Base-by-base conservation (phyloP, 1,284 basidiomycete genomes). In the Puccinia novopanici region DNA sequence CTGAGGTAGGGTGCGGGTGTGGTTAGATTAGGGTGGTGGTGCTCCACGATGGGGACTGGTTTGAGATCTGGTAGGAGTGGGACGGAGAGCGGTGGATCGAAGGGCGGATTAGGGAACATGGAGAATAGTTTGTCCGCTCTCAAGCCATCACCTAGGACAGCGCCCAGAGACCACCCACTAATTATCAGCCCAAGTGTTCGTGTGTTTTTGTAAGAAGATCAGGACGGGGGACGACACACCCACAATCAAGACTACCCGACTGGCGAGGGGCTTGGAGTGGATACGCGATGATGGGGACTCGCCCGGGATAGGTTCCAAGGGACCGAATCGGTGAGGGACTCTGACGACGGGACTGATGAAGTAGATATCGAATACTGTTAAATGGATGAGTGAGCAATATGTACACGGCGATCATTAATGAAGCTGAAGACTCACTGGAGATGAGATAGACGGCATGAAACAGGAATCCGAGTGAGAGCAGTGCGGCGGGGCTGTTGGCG, bases 121-220 rank as follows among this genome's bases (percentile, higher is more conserved):
- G 89, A 89, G 84, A 93, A 92, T 9, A 94, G 85, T 48, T 93
- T 89, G 85, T 95, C 93, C 0, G 93, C 93, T 34, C 94, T 89
- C 12, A 95, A 88, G 1, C 92, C 92, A 83, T 94, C 92, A 75
- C 90, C 93, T 93, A 75, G 17, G 37, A 81, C 6, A 34, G 34
- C 22, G 8, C 10, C 40, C 24, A 42, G 24, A 45, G 0, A 55
- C 19, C 8, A 76, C n/a, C n/a, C n/a, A 48, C 37, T 24, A 42
- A n/a, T n/a, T n/a, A 63, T 34, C 65, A 24, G 12, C 45, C 24
- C 13, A n/a, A 17, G 45, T 17, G 24, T 37, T 19, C 10, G 8
- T n/a, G 22, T 19, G 34, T 42, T 34, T 13, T 52, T 48, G 80
- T n/a, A n/a, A n/a, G n/a, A n/a, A 0, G 54, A 37, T 34, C 1